Percentiles rank a stretch among this genome's conserved stretches.
phyloP scores from a whole-genome alignment of 139 green algal species.

The Picochlorum costavermella region DNA sequence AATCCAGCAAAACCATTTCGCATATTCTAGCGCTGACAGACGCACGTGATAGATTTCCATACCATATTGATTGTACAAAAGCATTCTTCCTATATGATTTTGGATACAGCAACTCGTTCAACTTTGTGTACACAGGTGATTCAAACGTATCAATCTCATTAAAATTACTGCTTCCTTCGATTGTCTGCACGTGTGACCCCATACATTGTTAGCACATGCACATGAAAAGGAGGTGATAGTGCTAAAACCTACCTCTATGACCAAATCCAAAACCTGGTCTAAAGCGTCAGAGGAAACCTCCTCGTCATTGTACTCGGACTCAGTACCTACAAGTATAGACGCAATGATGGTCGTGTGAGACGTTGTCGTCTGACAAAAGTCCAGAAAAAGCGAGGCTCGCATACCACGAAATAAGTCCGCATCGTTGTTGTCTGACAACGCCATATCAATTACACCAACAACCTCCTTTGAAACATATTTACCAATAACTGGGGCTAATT shows the following conservation, averaged over 20 bases:
- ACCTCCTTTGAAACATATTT: background rate
- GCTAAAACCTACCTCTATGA: background rate
- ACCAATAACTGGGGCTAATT: background rate
- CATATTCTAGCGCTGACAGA: background rate
- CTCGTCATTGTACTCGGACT: background rate
- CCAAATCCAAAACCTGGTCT: background rate
- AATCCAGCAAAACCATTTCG: constrained; percentile 1
- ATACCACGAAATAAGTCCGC: background rate
- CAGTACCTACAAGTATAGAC: background rate
- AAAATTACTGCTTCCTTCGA: background rate
- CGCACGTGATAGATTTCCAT: background rate
- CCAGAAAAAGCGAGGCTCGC: background rate
- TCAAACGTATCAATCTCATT: background rate
- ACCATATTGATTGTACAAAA: background rate
- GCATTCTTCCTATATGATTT: background rate
- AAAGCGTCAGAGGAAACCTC: background rate
- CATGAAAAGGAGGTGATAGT: no score
- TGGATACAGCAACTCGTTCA: constrained; percentile 3
- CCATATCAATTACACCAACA: background rate
- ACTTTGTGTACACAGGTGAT: background rate
- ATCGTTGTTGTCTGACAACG: background rate
- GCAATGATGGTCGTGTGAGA: background rate
- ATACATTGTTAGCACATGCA: no score
- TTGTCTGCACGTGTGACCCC: no score
- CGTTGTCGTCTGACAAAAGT: no score